Evolutionary conservation across 2,329 filamentous ascomycete species (phyloP), one percentile per base, ranked within the genome.

Genomic region (Trichoderma afroharzianum): DNA sequence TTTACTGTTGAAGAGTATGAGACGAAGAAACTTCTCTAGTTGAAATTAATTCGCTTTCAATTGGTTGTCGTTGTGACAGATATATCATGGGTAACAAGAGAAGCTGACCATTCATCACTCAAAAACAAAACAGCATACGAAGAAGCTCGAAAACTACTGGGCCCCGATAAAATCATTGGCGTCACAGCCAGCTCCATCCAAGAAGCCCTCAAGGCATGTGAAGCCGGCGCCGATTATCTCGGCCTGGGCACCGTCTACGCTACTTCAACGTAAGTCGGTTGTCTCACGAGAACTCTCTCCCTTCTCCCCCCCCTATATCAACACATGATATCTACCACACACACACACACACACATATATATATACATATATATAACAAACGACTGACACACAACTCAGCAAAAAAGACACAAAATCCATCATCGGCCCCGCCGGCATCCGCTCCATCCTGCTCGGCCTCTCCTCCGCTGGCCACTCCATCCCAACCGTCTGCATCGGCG

Each of bases 231-330:
- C 32, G 90, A 96, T 80, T 98, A 98, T 81, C 85, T 98, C 5
- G 96, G 95, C 21, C 90, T 98, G 62, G 95, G 96, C 30, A 96
- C 95, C 1, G 89, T 98, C 74, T 98, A 92, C 82, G 89, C 94
- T 18, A 98, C 95, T 0, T 81, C 89, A 63, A 97, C 94, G 88
- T 93, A 83, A 80, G 85, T 82, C 26, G 18, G 8, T 6, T 21
- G 7, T 12, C n/a, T 50, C 1, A 24, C 11, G 11, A 64, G 15
- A 43, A 18, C 2, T 14, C 18, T 9, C n/a, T 3, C 9, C 66
- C 63, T 70, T 72, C 36, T 33, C 26, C 53, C 26, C 36, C 55
- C n/a, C 32, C 33, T 24, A 30, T 3, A 9, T 7, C 21, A 32
- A n/a, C 9, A 50, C 62, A 50, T 18, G n/a, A 21, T 3, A 50